Evolutionary conservation across 495 filamentous ascomycete genomes (phyloP).

Genomic region (Polyplosphaeria fusca): DNA sequence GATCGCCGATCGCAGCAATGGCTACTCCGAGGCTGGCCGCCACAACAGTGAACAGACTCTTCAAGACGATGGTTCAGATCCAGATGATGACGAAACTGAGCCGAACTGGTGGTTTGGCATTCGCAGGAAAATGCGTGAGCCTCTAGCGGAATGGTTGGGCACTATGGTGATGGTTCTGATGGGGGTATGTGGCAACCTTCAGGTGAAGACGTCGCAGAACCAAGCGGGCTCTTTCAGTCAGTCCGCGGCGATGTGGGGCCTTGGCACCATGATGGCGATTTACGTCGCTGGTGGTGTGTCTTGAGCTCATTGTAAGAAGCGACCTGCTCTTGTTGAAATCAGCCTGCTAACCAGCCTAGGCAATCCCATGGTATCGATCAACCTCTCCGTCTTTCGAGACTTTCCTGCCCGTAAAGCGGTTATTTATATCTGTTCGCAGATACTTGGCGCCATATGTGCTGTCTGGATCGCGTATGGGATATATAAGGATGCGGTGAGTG

Average conservation of each 20-base stretch:
- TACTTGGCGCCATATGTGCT: conserved; percentile 6
- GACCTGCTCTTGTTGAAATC: too few species aligned
- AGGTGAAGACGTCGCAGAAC: conserved; percentile 46
- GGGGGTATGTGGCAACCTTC: conserved; percentile 44
- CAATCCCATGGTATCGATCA: conserved; percentile 14
- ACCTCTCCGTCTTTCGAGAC: background rate
- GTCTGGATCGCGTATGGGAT: conserved; percentile 13
- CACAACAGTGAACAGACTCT: conserved; percentile 14
- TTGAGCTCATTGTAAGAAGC: conserved; percentile 18
- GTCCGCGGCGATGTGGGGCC: conserved; percentile 54
- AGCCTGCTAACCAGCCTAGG: too few species aligned
- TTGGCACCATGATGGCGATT: conserved; percentile 57
- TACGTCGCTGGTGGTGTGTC: conserved; percentile 43
- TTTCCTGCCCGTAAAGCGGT: conserved; percentile 6
- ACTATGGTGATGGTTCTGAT: conserved; percentile 18
- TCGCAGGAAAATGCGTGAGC: conserved; percentile 7
- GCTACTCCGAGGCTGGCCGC: background rate
- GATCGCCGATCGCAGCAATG: conserved; percentile 12
- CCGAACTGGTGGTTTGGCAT: conserved; percentile 23
- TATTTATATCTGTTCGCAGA: conserved; percentile 9
- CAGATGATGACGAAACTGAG: conserved; percentile 5
- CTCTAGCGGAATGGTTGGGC: conserved; percentile 7
- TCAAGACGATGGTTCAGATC: background rate
- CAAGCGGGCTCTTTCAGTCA: conserved; percentile 48
- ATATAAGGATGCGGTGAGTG: conserved; percentile 5